phyloP scores from a whole-genome alignment of 176 grass and related monocot species.

The Carex kokanica region DNA sequence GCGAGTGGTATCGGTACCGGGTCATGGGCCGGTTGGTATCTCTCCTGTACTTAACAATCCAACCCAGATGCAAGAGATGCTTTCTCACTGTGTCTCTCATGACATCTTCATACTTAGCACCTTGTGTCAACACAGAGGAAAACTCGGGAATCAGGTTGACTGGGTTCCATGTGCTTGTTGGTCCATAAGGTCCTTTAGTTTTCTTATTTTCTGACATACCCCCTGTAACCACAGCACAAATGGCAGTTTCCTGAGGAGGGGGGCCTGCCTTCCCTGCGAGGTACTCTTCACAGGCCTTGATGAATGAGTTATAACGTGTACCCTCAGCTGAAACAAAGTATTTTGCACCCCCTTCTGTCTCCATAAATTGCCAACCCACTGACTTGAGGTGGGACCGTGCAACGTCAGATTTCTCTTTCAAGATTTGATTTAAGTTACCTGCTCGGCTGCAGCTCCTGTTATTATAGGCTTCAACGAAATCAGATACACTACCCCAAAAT shows the following conservation, averaged over 20 bases:
- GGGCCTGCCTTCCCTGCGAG: background rate
- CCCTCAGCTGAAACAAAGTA: constrained; percentile 54
- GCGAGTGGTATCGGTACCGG: constrained; percentile 47
- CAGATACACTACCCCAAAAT: constrained; percentile 31
- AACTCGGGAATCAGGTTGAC: constrained; percentile 40
- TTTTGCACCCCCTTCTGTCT: constrained; percentile 31
- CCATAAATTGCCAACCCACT: constrained; percentile 44
- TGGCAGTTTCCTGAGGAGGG: background rate
- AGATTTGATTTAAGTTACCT: background rate
- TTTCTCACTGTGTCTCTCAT: constrained; percentile 31
- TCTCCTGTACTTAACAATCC: constrained; percentile 47
- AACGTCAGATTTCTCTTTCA: constrained; percentile 31
- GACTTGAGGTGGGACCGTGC: constrained; percentile 47
- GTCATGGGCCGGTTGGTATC: constrained; percentile 21
- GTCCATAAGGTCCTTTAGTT: background rate
- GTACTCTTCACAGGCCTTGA: constrained; percentile 47
- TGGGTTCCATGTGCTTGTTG: constrained; percentile 30
- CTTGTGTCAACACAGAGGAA: constrained; percentile 28
- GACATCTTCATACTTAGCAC: background rate
- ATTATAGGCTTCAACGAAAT: constrained; percentile 41
- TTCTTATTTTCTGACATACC: background rate
- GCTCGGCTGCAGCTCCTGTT: constrained; percentile 20
- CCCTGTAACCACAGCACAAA: background rate
- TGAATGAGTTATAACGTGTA: constrained; percentile 42
- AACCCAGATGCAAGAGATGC: constrained; percentile 66